Base-by-base conservation (phyloP, 2,329 filamentous ascomycete species). In the Calonectria pseudoturangicola region DNA sequence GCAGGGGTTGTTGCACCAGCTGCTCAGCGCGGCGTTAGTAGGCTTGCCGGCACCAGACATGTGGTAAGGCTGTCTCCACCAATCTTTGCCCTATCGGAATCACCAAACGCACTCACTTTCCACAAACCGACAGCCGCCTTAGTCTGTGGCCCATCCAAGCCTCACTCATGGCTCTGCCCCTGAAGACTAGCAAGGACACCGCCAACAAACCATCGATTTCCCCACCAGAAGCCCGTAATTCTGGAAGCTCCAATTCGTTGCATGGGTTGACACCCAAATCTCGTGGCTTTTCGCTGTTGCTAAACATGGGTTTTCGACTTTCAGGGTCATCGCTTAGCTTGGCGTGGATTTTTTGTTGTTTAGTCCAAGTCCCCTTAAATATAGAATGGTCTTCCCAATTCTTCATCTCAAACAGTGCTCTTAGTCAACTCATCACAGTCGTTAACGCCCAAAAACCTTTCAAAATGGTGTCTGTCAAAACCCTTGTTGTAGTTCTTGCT, bases 211-310 rank as follows among this genome's bases (percentile, higher is more conserved):
- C 15, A 30, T 18, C 2, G 16, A 28, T 25, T 28, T 18, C 27
- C 18, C 48, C 51, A 39, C 16, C 8, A 36, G 30, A 16, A 36
- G 51, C 51, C 30, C 5, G 30, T 10, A 58, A 39, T 39, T 58
- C 12, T 30, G 18, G 12, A n/a, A 2, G 10, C 18, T 39, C 30
- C n/a, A 36, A 39, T 58, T 39, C 30, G 51, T 16, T 39, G 13
- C 30, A 8, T 21, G 25, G 30, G 9, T 27, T 18, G 13, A 39
- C 51, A 33, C 7, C 50, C 28, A 25, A 36, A 16, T 58, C 12
- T 58, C 25, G 51, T 58, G 51, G 51, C 30, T 58, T 39, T 58
- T 58, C n/a, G n/a, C 8, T 58, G n/a, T 25, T 58, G 30, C 51
- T n/a, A 25, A 58, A 58, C 18, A 25, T 58, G 51, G 51, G 8